Conservation (phyloP, 495 filamentous ascomycete genomes). For the Talaromyces proteolyticus region DNA sequence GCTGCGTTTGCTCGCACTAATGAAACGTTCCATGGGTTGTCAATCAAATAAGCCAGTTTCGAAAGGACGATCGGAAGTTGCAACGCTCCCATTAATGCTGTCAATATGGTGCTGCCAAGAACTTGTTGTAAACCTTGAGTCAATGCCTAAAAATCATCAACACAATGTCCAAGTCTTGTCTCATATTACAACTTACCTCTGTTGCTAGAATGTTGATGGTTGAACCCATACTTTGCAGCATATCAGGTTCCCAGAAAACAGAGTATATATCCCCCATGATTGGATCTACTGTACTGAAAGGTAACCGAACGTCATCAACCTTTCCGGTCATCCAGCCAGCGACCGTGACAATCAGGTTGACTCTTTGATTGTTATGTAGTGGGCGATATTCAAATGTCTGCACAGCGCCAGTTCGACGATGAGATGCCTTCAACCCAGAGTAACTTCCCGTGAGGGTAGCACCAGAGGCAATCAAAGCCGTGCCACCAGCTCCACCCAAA, state of each 20-base stretch:
- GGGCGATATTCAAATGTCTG: slow-evolving; percentile 96
- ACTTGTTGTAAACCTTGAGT: slow-evolving; percentile 96
- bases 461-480: slow-evolving; percentile 85
- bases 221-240: slow-evolving; percentile 94
- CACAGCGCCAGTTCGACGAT: slow-evolving; percentile 82
- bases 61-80: slow-evolving; percentile 88
- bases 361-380: slow-evolving; percentile 93
- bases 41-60: slow-evolving; percentile 93
- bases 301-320: slow-evolving; percentile 90
- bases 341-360: slow-evolving; percentile 93
- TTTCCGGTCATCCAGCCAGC: slow-evolving; percentile 99
- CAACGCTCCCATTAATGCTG: slow-evolving; percentile 87
- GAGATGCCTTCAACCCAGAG: slow-evolving; percentile 79
- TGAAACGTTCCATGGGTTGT: slow-evolving; percentile 97
- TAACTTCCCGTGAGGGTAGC: slow-evolving; percentile 82
- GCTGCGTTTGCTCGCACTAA: slow-evolving; percentile 81
- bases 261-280: slow-evolving; percentile 99
- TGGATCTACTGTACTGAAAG: slow-evolving; percentile 92
- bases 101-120: slow-evolving; percentile 82
- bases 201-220: slow-evolving; percentile 98
- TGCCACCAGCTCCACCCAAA: slow-evolving; percentile 85
- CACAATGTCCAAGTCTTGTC: slow-evolving; percentile 6
- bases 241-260: slow-evolving; percentile 95
- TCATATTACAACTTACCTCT: slow-evolving; percentile 62
- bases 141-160: slow-evolving; percentile 56